Evolutionary conservation across 768 basidiomycete genomes (phyloP).

Genomic region (Tulasnella sp.): DNA sequence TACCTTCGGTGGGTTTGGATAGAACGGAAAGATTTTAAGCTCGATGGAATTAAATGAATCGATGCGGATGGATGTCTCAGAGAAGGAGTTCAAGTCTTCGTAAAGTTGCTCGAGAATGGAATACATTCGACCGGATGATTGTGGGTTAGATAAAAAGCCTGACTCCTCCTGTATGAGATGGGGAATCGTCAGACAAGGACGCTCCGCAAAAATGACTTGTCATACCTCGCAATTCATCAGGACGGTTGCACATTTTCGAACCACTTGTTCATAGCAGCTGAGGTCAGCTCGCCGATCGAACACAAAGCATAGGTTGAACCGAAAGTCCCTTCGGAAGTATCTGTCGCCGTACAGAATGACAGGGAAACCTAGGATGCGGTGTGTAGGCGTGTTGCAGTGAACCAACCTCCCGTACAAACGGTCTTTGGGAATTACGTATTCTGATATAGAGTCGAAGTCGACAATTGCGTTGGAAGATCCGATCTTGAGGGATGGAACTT

Average conservation of each 20-base stretch:
- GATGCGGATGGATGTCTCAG: constrained; percentile 88
- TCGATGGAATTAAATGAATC: constrained; percentile 94
- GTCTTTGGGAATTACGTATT: constrained; percentile 89
- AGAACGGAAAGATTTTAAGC: constrained; percentile 94
- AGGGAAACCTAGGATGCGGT: constrained; percentile 92
- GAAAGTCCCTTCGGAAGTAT: constrained; percentile 86
- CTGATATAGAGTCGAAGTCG: constrained; percentile 88
- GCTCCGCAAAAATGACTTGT: not conserved
- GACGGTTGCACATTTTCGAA: constrained; percentile 91
- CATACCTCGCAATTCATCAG: constrained; percentile 86
- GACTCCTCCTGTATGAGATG: constrained; percentile 72
- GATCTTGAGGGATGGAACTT: constrained; percentile 18
- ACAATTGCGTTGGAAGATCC: constrained; percentile 37
- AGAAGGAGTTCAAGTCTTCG: constrained; percentile 96
- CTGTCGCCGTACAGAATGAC: constrained; percentile 66
- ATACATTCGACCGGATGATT: constrained; percentile 65
- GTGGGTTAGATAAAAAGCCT: constrained; percentile 75
- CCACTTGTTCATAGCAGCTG: constrained; percentile 94
- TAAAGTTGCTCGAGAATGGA: constrained; percentile 94
- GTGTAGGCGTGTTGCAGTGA: constrained; percentile 76
- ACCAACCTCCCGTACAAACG: constrained; percentile 87
- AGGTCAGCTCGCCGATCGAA: constrained; percentile 83
- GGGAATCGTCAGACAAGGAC: not conserved
- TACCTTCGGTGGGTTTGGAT: constrained; percentile 88
- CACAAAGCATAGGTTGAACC: constrained; percentile 95